Evolutionary conservation across 148 eudicot genomes (phyloP), one percentile per base, ranked within the genome.

Genomic region (Chenopodium suecicum): DNA sequence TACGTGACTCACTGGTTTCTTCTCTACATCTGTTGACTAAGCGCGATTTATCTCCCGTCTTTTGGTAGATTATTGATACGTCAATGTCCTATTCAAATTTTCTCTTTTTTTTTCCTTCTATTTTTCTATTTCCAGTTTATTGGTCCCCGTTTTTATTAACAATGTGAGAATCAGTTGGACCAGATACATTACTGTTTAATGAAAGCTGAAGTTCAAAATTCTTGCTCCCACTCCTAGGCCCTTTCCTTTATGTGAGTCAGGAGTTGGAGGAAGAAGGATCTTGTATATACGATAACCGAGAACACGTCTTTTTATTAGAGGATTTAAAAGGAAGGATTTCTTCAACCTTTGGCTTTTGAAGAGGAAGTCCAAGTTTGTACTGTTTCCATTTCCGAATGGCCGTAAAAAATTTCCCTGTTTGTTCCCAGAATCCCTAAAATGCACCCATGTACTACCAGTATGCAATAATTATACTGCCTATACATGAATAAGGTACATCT

Each of bases 31-130:
- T 73, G 4, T 48, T 70, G 65, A 44, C 68, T 13, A 46, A 37
- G 62, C 32, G n/a, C 22, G 23, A 17, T 65, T 37, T 17, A 74
- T 66, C 73, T 77, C 16, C 23, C 46, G 10, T 56, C 66, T 82
- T 16, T 29, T 34, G 19, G 78, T 69, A 69, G 32, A 37, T 76
- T 73, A 52, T 58, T 54, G 76, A 67, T 82, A 70, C 54, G 58
- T 70, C 47, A 58, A 73, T 76, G 46, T 62, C 52, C 37, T 67
- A 34, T 66, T 37, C 25, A 46, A 2, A 27, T 60, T 60, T 44
- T 41, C 44, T 5, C 7, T 41, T 0, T 41, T 6, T 41, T 6
- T 41, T 37, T 6, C 5, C 7, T 37, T 37, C 7, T 5, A 41
- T 6, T 27, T 74, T n/a, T 8, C 17, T 1, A 19, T 16, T 25